These are phyloP conservation scores for Leucogyrophana mollusca DNA, from an alignment of 768 basidiomycete species.

Conservation along the genomic window DNA sequence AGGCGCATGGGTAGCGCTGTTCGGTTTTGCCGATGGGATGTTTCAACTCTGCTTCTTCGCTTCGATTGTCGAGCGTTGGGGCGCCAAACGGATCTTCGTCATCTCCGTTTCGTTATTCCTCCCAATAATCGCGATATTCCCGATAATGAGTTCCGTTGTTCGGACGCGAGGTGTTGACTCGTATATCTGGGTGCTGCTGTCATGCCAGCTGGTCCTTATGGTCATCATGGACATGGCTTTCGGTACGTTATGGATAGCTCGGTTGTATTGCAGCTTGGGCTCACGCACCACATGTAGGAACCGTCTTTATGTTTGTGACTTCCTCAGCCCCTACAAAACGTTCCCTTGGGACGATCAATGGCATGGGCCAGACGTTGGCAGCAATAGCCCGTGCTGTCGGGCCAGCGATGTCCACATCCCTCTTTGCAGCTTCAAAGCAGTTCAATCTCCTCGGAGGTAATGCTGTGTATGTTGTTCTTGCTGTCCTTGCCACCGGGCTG, in stretches of 20 bases:
- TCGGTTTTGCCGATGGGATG: slow-evolving; percentile 21
- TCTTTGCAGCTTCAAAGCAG: slow-evolving; percentile 54
- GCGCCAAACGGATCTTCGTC: slow-evolving; percentile 22
- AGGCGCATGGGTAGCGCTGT: slow-evolving; percentile 21
- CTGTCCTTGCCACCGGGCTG: neutral
- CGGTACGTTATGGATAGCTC: slow-evolving; percentile 12
- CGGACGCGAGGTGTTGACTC: slow-evolving; percentile 3
- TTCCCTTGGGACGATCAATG: slow-evolving; percentile 52
- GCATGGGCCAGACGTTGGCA: slow-evolving; percentile 52
- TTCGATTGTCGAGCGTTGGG: slow-evolving; percentile 17
- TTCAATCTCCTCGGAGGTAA: slow-evolving; percentile 44
- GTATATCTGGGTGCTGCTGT: slow-evolving; percentile 15
- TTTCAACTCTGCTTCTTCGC: slow-evolving; percentile 25
- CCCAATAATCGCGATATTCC: slow-evolving; percentile 20
- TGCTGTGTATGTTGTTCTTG: slow-evolving; percentile 25
- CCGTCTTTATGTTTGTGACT: slow-evolving; percentile 31
- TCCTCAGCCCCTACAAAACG: slow-evolving; percentile 24
- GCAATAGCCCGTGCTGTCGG: slow-evolving; percentile 50
- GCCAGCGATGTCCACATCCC: slow-evolving; percentile 52
- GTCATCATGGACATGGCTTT: slow-evolving; percentile 11
- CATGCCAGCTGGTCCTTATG: slow-evolving; percentile 10
- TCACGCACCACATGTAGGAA: slow-evolving; percentile 33
- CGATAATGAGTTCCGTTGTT: slow-evolving; percentile 17
- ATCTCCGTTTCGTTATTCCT: slow-evolving; percentile 15
- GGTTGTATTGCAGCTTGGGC: slow-evolving; percentile 13